phyloP scores from a whole-genome alignment of 129 eudicot genomes.

The Smallanthus sonchifolius region DNA sequence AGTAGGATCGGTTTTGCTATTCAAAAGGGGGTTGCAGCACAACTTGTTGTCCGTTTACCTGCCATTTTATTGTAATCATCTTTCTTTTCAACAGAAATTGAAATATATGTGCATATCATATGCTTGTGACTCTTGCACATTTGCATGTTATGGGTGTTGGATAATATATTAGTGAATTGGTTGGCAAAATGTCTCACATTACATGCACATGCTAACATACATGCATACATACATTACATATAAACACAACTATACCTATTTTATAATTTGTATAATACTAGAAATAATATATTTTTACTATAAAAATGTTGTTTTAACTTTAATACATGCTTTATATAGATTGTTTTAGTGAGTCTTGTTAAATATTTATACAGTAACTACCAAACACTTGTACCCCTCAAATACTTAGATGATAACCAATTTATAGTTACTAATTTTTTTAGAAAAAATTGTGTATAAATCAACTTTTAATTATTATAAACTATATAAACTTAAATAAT shows the following conservation, averaged over 20 bases:
- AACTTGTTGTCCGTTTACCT: too few relatives aligned
- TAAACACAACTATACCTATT: too few relatives aligned
- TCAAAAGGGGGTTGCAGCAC: too few relatives aligned
- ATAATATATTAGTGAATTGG: neutral
- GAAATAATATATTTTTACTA: too few relatives aligned
- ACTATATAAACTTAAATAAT: neutral
- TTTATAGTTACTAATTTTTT: neutral
- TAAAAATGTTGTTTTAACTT: too few relatives aligned
- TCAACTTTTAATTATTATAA: neutral
- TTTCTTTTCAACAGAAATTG: too few relatives aligned
- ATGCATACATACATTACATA: neutral
- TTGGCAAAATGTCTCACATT: neutral
- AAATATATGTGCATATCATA: conserved; percentile 27
- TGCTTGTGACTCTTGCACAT: conserved; percentile 24
- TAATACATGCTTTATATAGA: too few relatives aligned
- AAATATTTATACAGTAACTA: too few relatives aligned
- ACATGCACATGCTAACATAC: conserved; percentile 12
- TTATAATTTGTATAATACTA: neutral
- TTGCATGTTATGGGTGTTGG: conserved; percentile 13
- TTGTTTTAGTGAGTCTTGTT: too few relatives aligned
- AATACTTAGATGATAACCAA: neutral
- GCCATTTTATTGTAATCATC: too few relatives aligned
- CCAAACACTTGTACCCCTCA: too few relatives aligned
- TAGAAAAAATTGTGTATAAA: neutral
- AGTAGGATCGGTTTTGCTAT: too few relatives aligned